Evolutionary conservation across 2,329 filamentous ascomycete genomes (phyloP), one percentile per base, ranked within the genome.

Genomic region (Monosporascus sp.): DNA sequence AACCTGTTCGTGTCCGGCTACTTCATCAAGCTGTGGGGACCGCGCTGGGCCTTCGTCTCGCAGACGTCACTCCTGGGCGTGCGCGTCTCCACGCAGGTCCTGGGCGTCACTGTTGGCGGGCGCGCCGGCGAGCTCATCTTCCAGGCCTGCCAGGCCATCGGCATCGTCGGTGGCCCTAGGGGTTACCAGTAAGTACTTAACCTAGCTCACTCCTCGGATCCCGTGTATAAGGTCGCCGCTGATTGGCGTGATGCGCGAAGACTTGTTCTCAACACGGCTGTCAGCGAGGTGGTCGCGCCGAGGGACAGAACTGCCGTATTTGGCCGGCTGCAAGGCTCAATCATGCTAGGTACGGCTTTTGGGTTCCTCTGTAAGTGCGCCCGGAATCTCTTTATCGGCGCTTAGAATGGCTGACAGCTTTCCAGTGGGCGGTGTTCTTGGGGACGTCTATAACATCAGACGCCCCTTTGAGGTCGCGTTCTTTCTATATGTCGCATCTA

Each of bases 1-100:
- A 88, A 89, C 59, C 73, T 90, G 1, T 86, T 90, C 59, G 70
- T 89, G 14, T 81, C 85, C 1, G 83, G 82, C 27, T 86, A 83
- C 77, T 77, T 78, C 5, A 86, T 87, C 62, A 89, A 89, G 66
- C 75, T 72, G 7, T 77, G 85, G 57, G 87, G 87, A 0, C 79
- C 87, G 1, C 82, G 86, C 35, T 68, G 74, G 3, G 82, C 86
- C 0, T 75, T 90, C 3, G 63, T 85, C 46, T 74, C 82, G 14
- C 84, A 88, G 65, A 82, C 84, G 0, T 77, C 83, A 54, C 79
- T 87, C 57, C 82, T 87, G 0, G 85, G 84, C 3, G 70, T 87
- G 7, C 77, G 87, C 3, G 77, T 89, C 1, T 71, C 77, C 1
- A 74, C 83, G 0, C 87, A 90, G 64, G 83, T 86, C 52, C 57